Base-by-base conservation (phyloP, 306 rosid species). In the Cajanus cajan region DNA sequence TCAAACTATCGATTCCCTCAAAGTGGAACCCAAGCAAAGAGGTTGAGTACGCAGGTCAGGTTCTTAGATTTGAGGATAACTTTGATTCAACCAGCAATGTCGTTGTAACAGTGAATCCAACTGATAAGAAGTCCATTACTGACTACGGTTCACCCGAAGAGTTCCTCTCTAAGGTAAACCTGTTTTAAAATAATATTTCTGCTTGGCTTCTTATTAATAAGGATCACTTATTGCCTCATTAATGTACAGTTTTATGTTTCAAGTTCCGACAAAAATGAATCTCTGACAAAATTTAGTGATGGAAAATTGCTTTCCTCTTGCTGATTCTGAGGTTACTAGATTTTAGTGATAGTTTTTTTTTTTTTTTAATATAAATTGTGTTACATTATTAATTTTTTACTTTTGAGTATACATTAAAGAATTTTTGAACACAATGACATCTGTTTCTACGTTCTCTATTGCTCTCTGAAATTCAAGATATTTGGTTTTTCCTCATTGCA, bases 11-110 rank as follows among this genome's bases (percentile, higher is more conserved):
- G 4, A 73, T 95, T 75, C 99, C 99, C 14, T 24, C 99, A 41
- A 95, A 95, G 81, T 95, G 99, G 99, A 93, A 95, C 78, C 97
- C 88, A 5, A 95, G 99, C 98, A 95, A 78, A 86, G 99, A 95
- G 78, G 72, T 80, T 21, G 99, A 95, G 68, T 95, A 18, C 85
- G 89, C 81, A 1, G 99, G 99, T 19, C 97, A 91, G 78, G 96
- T 95, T 83, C 90, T 95, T 34, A 86, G 97, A 82, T 95, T 85
- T 4, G 99, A 95, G 86, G 99, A 95, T 71, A 95, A 93, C 97
- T 91, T 90, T 11, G 98, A 95, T 71, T 0, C 90, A 66, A 93
- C 80, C 68, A 91, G 79, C 90, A 85, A 91, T 50, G 71, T 95
- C 8, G 47, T 88, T 21, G 99, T 95, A 80, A 85, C 85, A 0